Conservation (phyloP, 2,329 filamentous ascomycete genomes). For the Dendryphion nanum region DNA sequence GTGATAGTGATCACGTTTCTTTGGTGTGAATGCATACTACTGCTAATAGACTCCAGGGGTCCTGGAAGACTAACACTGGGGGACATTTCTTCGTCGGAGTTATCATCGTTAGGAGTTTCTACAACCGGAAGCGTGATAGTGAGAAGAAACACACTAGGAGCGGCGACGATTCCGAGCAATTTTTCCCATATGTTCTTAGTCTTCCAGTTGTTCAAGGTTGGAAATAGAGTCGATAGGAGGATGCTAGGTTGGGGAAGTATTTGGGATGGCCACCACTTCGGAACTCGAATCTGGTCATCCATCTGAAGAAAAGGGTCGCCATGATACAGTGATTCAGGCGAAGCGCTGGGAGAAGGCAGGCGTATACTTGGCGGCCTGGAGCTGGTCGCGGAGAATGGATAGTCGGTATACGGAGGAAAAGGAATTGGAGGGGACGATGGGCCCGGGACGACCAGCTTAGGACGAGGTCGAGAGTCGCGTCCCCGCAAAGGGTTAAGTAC, state of each 20-base stretch:
- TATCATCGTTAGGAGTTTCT: conserved; percentile 62
- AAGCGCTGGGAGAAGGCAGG: conserved; percentile 52
- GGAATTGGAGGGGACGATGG: conserved; percentile 53
- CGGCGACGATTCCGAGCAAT: conserved; percentile 74
- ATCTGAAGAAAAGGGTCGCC: conserved; percentile 44
- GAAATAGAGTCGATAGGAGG: conserved; percentile 75
- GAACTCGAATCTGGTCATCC: conserved; percentile 40
- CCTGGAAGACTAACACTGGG: conserved; percentile 31
- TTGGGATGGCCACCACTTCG: conserved; percentile 79
- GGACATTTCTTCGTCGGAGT: conserved; percentile 39
- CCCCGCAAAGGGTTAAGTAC: conserved; percentile 18
- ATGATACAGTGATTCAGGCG: conserved; percentile 50
- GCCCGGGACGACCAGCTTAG: conserved; percentile 43
- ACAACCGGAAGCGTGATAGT: conserved; percentile 91
- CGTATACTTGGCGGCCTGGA: conserved; percentile 56
- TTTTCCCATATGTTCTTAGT: conserved; percentile 85
- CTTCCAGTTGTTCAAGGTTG: conserved; percentile 78
- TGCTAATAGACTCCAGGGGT: conserved; percentile 20
- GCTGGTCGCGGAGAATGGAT: conserved; percentile 38
- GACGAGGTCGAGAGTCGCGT: conserved; percentile 29
- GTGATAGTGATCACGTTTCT: conserved; percentile 18
- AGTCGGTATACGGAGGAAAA: conserved; percentile 68
- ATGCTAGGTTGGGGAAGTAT: conserved; percentile 70
- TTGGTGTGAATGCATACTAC: conserved; percentile 17
- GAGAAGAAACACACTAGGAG: conserved; percentile 86